These are phyloP conservation scores for Cladosporium halotolerans DNA, from an alignment of 2,329 filamentous ascomycete species.

Conservation along the genomic window DNA sequence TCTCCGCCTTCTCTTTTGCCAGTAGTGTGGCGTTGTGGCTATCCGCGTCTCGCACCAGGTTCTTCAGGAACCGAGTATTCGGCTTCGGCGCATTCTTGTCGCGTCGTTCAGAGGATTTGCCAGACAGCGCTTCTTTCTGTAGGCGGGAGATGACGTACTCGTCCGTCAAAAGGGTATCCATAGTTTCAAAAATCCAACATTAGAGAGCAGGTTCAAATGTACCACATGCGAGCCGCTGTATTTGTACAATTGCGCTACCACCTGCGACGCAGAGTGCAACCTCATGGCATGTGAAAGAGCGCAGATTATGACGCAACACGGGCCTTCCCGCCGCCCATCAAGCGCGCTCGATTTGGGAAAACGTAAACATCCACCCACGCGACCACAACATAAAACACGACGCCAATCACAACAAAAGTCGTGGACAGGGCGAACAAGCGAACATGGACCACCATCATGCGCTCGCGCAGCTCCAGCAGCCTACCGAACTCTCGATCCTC, in stretches of 20 bases:
- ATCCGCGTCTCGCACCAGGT: constrained; percentile 83
- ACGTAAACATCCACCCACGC: neutral
- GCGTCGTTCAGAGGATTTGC: constrained; percentile 44
- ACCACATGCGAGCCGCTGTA: too few species aligned
- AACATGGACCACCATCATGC: constrained; percentile 18
- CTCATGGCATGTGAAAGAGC: constrained; percentile 1
- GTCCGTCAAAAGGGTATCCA: constrained; percentile 39
- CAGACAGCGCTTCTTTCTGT: constrained; percentile 52
- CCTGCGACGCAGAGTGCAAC: neutral
- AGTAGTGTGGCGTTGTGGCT: constrained; percentile 81
- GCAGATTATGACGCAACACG: neutral
- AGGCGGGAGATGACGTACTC: constrained; percentile 77
- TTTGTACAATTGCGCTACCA: neutral
- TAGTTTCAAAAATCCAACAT: neutral
- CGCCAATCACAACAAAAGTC: neutral
- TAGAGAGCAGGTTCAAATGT: too few species aligned
- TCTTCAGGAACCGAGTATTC: constrained; percentile 81
- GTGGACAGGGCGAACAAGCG: neutral
- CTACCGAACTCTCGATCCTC: constrained; percentile 59
- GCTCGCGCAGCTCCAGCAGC: constrained; percentile 45
- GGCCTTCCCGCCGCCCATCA: neutral
- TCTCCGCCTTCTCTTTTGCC: constrained; percentile 76
- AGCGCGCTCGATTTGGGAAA: neutral
- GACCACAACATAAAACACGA: too few species aligned
- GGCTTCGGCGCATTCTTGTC: constrained; percentile 61